Evolutionary conservation across 2,329 filamentous ascomycete species (phyloP).

Genomic region (Meredithiella fracta): DNA sequence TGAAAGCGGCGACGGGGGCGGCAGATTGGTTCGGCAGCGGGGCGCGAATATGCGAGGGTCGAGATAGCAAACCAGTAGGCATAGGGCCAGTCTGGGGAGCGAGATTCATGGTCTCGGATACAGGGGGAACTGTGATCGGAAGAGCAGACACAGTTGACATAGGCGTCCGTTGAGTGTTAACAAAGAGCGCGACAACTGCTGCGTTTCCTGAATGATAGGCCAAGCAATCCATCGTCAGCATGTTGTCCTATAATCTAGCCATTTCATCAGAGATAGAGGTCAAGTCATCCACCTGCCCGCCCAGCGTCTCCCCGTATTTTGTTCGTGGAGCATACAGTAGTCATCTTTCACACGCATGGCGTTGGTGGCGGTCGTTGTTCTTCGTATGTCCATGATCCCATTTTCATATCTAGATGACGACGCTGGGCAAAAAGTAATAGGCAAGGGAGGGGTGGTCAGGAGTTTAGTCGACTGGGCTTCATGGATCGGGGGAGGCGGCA

Average conservation of each 20-base stretch:
- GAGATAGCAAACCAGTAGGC: slow-evolving; percentile 41
- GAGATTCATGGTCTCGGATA: slow-evolving; percentile 21
- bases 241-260: slow-evolving; percentile 9
- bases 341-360: too few species aligned
- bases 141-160: slow-evolving; percentile 11
- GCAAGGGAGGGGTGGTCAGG: slow-evolving; percentile 7
- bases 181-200: slow-evolving; percentile 44
- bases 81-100: background rate
- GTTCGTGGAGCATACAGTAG: too few species aligned
- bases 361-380: too few species aligned
- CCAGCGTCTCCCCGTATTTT: background rate
- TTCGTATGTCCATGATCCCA: too few species aligned
- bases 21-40: slow-evolving; percentile 57
- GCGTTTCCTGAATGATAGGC: slow-evolving; percentile 38
- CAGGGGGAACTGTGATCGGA: slow-evolving; percentile 21
- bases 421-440: background rate
- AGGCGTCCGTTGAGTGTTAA: slow-evolving; percentile 7
- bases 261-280: background rate
- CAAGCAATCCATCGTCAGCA: slow-evolving; percentile 17
- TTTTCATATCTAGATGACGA: background rate
- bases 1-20: slow-evolving; percentile 54
- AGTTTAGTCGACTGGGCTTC: background rate
- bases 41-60: slow-evolving; percentile 51
- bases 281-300: background rate
- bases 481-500: slow-evolving; percentile 5